A percentile compares a stretch with the other conserved stretches of the same genome.
Evolutionary conservation across 805 yeast species (phyloP).

Genomic region (Candida glaebosa): DNA sequence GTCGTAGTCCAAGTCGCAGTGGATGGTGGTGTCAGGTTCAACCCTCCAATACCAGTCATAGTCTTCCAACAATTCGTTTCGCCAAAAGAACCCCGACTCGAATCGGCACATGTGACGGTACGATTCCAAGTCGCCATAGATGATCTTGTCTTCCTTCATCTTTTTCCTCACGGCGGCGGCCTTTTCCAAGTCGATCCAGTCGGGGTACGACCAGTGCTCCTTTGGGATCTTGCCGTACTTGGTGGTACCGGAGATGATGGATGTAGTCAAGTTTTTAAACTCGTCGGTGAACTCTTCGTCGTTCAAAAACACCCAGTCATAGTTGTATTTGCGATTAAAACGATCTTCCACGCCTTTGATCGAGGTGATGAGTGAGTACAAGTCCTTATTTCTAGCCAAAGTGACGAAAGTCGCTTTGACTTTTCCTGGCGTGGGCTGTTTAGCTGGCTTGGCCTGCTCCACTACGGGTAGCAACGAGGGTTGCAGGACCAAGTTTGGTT

Average conservation of each 20-base stretch:
- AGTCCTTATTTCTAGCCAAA: conserved; percentile 69
- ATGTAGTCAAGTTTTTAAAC: conserved; percentile 62
- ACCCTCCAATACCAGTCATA: conserved; percentile 92
- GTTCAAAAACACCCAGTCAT: conserved; percentile 93
- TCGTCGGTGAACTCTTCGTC: conserved; percentile 80
- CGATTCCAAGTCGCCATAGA: conserved; percentile 72
- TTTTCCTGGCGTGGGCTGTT: conserved; percentile 17
- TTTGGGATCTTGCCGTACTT: conserved; percentile 73
- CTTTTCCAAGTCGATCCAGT: conserved; percentile 69
- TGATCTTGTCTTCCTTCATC: conserved; percentile 53
- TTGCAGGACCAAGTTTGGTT: conserved; percentile 1
- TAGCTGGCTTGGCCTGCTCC: no score
- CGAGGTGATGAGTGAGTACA: conserved; percentile 56
- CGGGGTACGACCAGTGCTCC: conserved; percentile 83
- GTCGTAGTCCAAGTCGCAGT: conserved; percentile 81
- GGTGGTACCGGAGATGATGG: conserved; percentile 70
- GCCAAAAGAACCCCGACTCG: conserved; percentile 83
- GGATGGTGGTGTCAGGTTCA: conserved; percentile 76
- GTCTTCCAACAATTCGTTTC: conserved; percentile 65
- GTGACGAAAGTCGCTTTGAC: conserved; percentile 78
- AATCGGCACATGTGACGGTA: conserved; percentile 91
- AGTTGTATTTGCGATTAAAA: conserved; percentile 72
- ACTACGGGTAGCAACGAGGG: no score
- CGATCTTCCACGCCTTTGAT: conserved; percentile 82
- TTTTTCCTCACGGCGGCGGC: conserved; percentile 60